These are phyloP conservation scores for Candida railenensis DNA, from an alignment of 805 yeast species.

Conservation along the genomic window DNA sequence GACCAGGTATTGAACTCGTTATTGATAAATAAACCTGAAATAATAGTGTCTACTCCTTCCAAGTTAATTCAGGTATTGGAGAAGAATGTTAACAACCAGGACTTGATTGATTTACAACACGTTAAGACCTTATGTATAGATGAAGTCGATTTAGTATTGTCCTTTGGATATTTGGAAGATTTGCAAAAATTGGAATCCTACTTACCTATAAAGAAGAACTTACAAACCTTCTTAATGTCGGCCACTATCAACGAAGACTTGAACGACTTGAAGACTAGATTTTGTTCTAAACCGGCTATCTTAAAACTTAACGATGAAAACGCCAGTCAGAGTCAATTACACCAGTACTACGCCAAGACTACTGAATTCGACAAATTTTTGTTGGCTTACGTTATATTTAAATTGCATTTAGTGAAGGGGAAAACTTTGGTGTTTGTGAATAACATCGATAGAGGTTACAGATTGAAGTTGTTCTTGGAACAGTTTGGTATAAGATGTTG, in stretches of 20 bases:
- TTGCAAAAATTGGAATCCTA: conserved; percentile 59
- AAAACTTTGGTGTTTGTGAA: conserved; percentile 90
- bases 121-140: conserved; percentile 81
- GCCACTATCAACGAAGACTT: conserved; percentile 92
- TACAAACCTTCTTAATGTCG: conserved; percentile 93
- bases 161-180: conserved; percentile 91
- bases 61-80: conserved; percentile 60
- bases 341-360: conserved; percentile 85
- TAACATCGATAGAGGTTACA: conserved; percentile 91
- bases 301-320: conserved; percentile 75
- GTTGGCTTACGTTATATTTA: conserved; percentile 87
- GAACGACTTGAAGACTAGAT: conserved; percentile 67
- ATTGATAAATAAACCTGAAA: conserved; percentile 72
- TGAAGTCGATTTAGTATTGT: conserved; percentile 88
- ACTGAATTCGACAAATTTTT: conserved; percentile 89
- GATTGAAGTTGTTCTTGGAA: conserved; percentile 84
- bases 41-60: conserved; percentile 85
- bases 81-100: conserved; percentile 34
- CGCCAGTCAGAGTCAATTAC: conserved; percentile 56
- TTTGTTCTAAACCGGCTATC: conserved; percentile 82
- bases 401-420: conserved; percentile 83
- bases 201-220: conserved; percentile 68
- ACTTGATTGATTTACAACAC: conserved; percentile 48
- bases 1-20: conserved; percentile 72
- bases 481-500: conserved; percentile 92